Percentiles rank a stretch among this genome's conserved stretches.
These are phyloP conservation scores for Apophysomyces sp. DNA, from an alignment of 371 early-diverging fungal genomes.

Conservation along the genomic window DNA sequence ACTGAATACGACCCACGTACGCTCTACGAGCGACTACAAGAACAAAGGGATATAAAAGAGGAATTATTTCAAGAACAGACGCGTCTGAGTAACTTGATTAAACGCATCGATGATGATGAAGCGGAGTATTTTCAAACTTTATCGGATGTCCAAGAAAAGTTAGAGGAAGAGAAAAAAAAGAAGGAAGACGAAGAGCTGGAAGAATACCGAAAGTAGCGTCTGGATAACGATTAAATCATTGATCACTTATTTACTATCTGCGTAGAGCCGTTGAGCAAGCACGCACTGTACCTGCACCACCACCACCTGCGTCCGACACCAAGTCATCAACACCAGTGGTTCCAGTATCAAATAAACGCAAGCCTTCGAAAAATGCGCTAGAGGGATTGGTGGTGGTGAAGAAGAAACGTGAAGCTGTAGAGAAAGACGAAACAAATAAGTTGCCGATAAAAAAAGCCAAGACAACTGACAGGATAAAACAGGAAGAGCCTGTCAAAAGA, in stretches of 20 bases:
- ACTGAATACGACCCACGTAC: slow-evolving; percentile 79
- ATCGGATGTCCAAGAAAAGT: slow-evolving; percentile 56
- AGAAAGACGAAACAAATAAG: slow-evolving; percentile 7
- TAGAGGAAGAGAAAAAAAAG: slow-evolving; percentile 47
- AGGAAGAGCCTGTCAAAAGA: slow-evolving; percentile 1
- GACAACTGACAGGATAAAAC: slow-evolving; percentile 6
- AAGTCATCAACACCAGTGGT: not conserved
- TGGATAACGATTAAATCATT: not conserved
- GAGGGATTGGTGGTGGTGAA: slow-evolving; percentile 32
- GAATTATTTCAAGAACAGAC: slow-evolving; percentile 70
- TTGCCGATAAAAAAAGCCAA: not conserved
- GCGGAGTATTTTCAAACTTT: slow-evolving; percentile 68
- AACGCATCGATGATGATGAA: slow-evolving; percentile 76
- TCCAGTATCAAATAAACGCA: slow-evolving; percentile 6
- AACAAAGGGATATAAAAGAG: slow-evolving; percentile 66
- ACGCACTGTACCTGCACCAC: not conserved
- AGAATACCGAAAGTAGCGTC: slow-evolving; percentile 55
- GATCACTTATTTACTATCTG: not conserved
- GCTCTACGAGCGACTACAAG: slow-evolving; percentile 77
- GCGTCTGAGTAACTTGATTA: slow-evolving; percentile 69
- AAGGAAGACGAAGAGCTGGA: slow-evolving; percentile 64
- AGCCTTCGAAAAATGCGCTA: slow-evolving; percentile 14
- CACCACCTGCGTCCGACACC: not conserved
- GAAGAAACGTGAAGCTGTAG: slow-evolving; percentile 21
- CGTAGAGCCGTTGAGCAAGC: slow-evolving; percentile 24